A percentile compares a stretch with the other conserved stretches of the same genome.
phyloP scores from a whole-genome alignment of 1,284 basidiomycete genomes.

The Apiotrichum gamsii region DNA sequence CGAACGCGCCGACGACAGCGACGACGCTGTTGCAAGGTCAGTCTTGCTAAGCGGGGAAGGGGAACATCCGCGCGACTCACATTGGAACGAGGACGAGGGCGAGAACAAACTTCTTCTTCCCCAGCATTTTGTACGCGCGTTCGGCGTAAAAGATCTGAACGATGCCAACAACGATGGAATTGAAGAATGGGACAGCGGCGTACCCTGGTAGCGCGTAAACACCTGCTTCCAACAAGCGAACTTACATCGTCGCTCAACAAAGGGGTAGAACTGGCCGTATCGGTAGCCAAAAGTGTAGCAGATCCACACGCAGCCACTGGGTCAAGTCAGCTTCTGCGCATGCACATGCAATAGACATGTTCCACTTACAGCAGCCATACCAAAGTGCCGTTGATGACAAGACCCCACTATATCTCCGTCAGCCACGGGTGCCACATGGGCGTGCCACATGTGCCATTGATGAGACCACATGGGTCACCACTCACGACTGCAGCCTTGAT shows the following conservation, averaged over 20 bases:
- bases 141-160: conserved; percentile 11
- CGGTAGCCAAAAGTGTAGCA: conserved; percentile 9
- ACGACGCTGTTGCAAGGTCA: not conserved
- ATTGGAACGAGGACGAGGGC: not conserved
- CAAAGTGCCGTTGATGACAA: too few species aligned
- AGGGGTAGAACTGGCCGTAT: conserved; percentile 2
- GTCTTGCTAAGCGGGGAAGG: too few species aligned
- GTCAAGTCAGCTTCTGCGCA: too few species aligned
- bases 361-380: too few species aligned
- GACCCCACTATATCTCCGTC: too few species aligned
- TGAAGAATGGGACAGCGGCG: not conserved
- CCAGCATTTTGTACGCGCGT: conserved; percentile 10
- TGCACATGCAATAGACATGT: too few species aligned
- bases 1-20: conserved; percentile 2
- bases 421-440: too few species aligned
- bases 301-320: not conserved
- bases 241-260: conserved; percentile 6
- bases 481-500: too few species aligned
- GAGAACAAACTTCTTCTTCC: conserved; percentile 1
- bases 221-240: too few species aligned
- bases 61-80: too few species aligned
- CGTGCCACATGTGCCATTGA: too few species aligned
- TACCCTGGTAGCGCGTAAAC: not conserved
- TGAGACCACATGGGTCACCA: too few species aligned
- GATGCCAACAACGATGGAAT: conserved; percentile 1